These are phyloP conservation scores for Tetrapisispora taiwanensis DNA, from an alignment of 805 yeast species.

Conservation along the genomic window DNA sequence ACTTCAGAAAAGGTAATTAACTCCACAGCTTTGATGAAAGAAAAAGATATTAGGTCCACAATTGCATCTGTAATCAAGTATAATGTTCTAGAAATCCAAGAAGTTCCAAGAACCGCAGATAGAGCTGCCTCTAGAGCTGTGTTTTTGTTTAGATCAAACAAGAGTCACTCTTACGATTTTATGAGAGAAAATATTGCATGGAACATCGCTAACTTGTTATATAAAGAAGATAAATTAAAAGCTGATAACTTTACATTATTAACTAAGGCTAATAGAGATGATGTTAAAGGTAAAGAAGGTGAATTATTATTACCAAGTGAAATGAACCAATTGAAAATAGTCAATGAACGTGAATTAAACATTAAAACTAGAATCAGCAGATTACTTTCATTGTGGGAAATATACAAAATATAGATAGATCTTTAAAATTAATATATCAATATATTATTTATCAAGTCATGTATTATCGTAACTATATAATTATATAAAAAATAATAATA, in stretches of 20 bases:
- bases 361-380: constrained; percentile 47
- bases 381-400: constrained; percentile 46
- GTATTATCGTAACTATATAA: neutral
- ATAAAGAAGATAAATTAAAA: constrained; percentile 46
- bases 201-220: constrained; percentile 39
- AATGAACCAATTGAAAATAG: constrained; percentile 53
- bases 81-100: constrained; percentile 80
- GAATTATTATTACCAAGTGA: constrained; percentile 69
- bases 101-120: constrained; percentile 84
- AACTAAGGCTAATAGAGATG: constrained; percentile 79
- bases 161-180: constrained; percentile 39
- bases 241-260: constrained; percentile 54
- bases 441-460: neutral
- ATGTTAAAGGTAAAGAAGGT: constrained; percentile 73
- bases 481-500: neutral
- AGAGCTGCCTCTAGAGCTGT: constrained; percentile 85
- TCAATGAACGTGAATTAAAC: constrained; percentile 47
- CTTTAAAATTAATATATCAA: constrained; percentile 2
- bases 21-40: constrained; percentile 65
- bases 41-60: constrained; percentile 63
- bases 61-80: constrained; percentile 54
- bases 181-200: constrained; percentile 39
- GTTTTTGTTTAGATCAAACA: constrained; percentile 65
- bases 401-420: constrained; percentile 33
- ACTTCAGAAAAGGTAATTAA: constrained; percentile 80